phyloP scores from a whole-genome alignment of 139 green algal genomes.

The Chlamydomonas urium region DNA sequence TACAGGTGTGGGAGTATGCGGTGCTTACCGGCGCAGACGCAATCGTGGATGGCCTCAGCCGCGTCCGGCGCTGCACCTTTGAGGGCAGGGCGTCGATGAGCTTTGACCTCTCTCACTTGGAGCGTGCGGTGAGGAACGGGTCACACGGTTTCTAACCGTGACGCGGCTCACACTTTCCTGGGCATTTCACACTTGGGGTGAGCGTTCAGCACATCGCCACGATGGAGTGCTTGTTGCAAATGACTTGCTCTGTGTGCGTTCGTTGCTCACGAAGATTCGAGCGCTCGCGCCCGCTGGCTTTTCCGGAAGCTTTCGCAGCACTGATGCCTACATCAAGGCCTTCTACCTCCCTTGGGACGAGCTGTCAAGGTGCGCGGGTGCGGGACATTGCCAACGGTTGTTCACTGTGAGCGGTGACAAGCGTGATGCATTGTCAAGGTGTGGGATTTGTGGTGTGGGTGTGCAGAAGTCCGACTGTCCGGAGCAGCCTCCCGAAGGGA shows the following conservation, averaged over 20 bases:
- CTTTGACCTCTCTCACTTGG: conserved; percentile 46
- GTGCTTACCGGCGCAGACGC: conserved; percentile 37
- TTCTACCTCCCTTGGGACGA: conserved; percentile 59
- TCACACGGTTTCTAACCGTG: too few relatives aligned
- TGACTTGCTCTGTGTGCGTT: too few relatives aligned
- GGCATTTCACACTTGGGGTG: too few relatives aligned
- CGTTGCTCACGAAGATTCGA: conserved; percentile 13
- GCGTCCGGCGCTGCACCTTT: conserved; percentile 53
- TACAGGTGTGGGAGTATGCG: conserved; percentile 54
- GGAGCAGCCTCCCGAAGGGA: too few relatives aligned
- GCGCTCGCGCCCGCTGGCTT: conserved; percentile 16
- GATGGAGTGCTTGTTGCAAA: too few relatives aligned
- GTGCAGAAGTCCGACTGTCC: too few relatives aligned
- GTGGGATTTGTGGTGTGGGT: too few relatives aligned
- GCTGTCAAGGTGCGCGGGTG: conserved; percentile 23
- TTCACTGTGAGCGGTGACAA: too few relatives aligned
- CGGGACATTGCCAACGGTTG: too few relatives aligned
- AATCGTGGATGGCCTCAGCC: conserved; percentile 53
- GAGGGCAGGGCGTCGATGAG: conserved; percentile 66
- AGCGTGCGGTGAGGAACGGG: not conserved
- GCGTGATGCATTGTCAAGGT: too few relatives aligned
- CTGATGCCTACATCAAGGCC: conserved; percentile 69
- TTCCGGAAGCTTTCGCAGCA: conserved; percentile 23
- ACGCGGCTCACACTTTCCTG: too few relatives aligned
- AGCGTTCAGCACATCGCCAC: too few relatives aligned